Percentiles rank a stretch among this genome's conserved stretches.
Conservation (phyloP, 2,329 filamentous ascomycete genomes). For the Fusarium concolor region DNA sequence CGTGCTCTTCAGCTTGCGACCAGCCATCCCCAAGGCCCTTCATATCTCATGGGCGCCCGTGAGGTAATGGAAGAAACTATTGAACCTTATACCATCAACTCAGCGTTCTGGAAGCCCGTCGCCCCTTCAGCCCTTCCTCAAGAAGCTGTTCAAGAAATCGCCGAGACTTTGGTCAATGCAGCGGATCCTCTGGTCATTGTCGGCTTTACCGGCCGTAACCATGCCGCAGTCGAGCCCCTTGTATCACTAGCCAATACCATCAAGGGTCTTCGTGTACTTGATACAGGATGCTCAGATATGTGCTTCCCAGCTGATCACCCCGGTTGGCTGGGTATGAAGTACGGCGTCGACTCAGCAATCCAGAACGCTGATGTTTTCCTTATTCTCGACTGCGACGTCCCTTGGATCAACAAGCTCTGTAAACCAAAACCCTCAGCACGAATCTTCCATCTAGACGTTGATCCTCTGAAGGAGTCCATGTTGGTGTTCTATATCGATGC, state of each 20-base stretch:
- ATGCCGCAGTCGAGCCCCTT: conserved; percentile 14
- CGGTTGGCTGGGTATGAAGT: conserved; percentile 17
- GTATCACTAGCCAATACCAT: conserved; percentile 4
- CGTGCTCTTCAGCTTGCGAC: conserved; percentile 39
- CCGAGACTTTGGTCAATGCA: not conserved
- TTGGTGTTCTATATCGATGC: conserved; percentile 19
- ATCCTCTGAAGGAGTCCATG: conserved; percentile 21
- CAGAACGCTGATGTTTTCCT: conserved; percentile 20
- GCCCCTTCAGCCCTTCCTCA: conserved; percentile 2
- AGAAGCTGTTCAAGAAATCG: conserved; percentile 6
- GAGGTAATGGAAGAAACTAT: conserved; percentile 44
- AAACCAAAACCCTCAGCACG: not conserved
- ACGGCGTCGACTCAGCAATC: conserved; percentile 10
- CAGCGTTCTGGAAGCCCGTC: conserved; percentile 4
- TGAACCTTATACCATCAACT: conserved; percentile 9
- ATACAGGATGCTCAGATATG: conserved; percentile 28
- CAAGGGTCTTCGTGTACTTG: conserved; percentile 13
- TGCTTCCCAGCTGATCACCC: conserved; percentile 34
- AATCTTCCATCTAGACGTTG: conserved; percentile 27
- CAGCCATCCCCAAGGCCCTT: conserved; percentile 43
- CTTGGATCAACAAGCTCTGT: conserved; percentile 26
- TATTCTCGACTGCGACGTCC: conserved; percentile 28
- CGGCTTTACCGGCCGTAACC: conserved; percentile 17
- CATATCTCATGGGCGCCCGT: conserved; percentile 45
- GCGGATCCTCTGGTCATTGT: conserved; percentile 19